Evolutionary conservation across 208 protist genomes (phyloP).

Genomic region (Acanthamoeba royreba): DNA sequence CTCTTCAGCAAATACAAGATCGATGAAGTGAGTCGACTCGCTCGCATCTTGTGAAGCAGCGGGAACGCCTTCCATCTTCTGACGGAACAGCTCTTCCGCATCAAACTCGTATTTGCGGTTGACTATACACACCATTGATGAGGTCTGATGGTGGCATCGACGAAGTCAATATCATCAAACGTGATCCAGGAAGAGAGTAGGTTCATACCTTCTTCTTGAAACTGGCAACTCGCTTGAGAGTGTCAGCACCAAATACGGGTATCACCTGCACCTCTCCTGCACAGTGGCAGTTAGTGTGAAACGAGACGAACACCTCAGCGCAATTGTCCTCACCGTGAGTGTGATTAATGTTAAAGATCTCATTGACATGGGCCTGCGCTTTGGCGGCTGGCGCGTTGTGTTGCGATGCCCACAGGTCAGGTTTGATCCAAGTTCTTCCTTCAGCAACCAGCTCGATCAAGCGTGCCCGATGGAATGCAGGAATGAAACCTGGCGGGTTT

Average conservation of each 20-base stretch:
- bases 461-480: background rate
- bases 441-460: background rate
- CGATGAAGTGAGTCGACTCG: too few relatives aligned
- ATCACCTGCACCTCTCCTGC: background rate
- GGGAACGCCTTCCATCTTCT: background rate
- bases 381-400: constrained; percentile 23
- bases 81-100: background rate
- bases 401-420: constrained; percentile 12
- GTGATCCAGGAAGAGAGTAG: background rate
- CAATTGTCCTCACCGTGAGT: too few relatives aligned
- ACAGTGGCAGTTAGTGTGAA: background rate
- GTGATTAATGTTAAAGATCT: constrained; percentile 34
- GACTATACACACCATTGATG: constrained; percentile 15
- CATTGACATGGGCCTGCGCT: background rate
- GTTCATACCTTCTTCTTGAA: constrained; percentile 42
- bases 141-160: too few relatives aligned
- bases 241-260: constrained; percentile 21
- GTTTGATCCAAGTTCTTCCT: background rate
- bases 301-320: background rate
- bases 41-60: background rate
- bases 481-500: background rate
- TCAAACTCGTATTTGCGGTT: constrained; percentile 40
- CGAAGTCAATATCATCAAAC: too few relatives aligned
- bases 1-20: background rate
- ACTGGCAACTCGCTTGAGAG: background rate